A percentile compares a stretch with the other conserved stretches of the same genome.
phyloP scores from a whole-genome alignment of 2,329 filamentous ascomycete species.

The Tolypocladium paradoxum region DNA sequence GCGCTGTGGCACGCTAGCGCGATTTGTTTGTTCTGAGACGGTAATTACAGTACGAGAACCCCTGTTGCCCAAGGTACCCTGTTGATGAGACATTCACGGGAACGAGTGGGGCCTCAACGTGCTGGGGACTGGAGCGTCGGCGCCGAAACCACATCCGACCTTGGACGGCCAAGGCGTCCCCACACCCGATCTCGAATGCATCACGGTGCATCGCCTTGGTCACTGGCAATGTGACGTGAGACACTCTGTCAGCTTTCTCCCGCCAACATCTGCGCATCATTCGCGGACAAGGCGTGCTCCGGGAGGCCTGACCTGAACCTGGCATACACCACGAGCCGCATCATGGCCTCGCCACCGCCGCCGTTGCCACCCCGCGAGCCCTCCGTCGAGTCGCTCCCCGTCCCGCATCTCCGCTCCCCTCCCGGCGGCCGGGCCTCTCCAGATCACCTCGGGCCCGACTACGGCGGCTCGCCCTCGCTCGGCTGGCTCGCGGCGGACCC shows the following conservation, averaged over 20 bases:
- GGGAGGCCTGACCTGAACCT: background rate
- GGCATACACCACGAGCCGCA: background rate
- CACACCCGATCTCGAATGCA: background rate
- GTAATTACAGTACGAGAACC: too few species aligned
- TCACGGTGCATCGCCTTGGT: background rate
- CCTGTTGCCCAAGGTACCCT: too few species aligned
- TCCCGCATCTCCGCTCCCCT: background rate
- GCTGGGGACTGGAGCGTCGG: too few species aligned
- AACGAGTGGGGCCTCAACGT: background rate
- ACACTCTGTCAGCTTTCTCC: background rate
- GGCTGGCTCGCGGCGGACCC: constrained; percentile 25
- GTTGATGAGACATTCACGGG: background rate
- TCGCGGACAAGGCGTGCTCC: background rate
- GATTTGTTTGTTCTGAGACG: too few species aligned
- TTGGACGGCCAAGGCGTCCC: too few species aligned
- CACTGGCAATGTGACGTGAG: background rate
- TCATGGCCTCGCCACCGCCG: background rate
- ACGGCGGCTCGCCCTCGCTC: background rate
- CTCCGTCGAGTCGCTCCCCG: background rate
- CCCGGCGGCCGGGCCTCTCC: background rate
- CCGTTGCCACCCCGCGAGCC: background rate
- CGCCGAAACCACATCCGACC: background rate
- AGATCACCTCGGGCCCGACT: background rate
- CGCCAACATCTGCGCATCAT: background rate
- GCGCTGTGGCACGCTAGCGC: background rate